Base-by-base conservation (phyloP, 2,329 filamentous ascomycete species). In the Decorospora gaudefroyi region DNA sequence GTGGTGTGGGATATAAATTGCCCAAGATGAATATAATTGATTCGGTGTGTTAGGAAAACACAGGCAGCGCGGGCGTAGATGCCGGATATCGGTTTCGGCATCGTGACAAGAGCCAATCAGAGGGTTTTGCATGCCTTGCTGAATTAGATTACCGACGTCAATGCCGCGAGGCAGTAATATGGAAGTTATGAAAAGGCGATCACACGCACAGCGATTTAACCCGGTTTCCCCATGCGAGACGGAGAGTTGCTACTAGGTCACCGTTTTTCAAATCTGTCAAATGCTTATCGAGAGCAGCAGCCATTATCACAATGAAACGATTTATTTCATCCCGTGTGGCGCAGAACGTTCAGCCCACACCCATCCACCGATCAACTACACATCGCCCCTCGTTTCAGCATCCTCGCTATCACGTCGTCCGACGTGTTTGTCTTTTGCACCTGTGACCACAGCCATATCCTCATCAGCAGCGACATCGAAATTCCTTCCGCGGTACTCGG, bases 401-500 rank as follows among this genome's bases (percentile, higher is more conserved):
- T 49, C 43, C 12, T 51, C 49, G 6, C 46, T 29, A 16, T 41
- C 27, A 18, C 42, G 27, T 9, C 32, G 46, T 27, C 49, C 52
- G 23, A 40, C 33, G 17, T 57, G 42, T 33, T 41, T 51, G 40
- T 41, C 22, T 11, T 46, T 28, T 31, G 46, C 30, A 22, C 49
- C 53, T 11, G 53, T 59, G 2, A 54, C 67, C 32, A 55, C 61
- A 7, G 47, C 60, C 65, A 70, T 55, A 49, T 71, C 68, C 27
- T 55, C 51, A 51, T 71, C 68, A 7, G 58, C 59, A 16, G 52
- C 58, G 3, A 62, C 68, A 40, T 68, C 61, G 26, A 71, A 65
- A 16, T 57, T 47, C 32, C 57, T 49, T 1, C 64, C 63, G 49
- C 74, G 66, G 67, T 74, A 64, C 63, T 80, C 77, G 0, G 77